These are phyloP conservation scores for Pouteria glomerata DNA, from an alignment of 148 eudicot species.

Conservation along the genomic window DNA sequence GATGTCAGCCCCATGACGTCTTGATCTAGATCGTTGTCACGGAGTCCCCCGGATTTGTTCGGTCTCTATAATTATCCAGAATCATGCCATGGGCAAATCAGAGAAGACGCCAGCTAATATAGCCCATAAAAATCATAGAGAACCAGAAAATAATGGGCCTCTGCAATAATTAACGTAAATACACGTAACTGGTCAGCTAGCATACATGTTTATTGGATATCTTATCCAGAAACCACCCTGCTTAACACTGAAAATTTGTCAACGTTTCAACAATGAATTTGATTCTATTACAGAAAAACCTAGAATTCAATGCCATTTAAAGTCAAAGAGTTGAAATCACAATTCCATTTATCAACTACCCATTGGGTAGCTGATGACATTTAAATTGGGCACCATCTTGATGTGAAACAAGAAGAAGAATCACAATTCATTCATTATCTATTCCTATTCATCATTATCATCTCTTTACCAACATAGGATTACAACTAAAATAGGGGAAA, in stretches of 20 bases:
- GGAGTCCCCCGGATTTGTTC: too few species aligned
- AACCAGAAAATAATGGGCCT: background rate
- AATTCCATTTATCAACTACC: background rate
- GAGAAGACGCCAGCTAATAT: background rate
- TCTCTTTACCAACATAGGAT: too few species aligned
- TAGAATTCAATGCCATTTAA: background rate
- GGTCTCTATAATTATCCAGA: background rate
- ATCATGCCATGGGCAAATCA: background rate
- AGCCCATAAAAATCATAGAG: background rate
- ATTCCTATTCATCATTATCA: too few species aligned
- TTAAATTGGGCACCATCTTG: too few species aligned
- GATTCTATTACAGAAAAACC: background rate
- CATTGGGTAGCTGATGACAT: background rate
- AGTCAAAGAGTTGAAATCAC: background rate
- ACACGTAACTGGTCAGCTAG: background rate
- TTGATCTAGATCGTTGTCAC: too few species aligned
- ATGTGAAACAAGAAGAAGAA: too few species aligned
- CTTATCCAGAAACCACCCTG: background rate
- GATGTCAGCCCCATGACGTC: too few species aligned
- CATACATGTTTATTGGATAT: background rate
- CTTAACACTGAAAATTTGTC: background rate
- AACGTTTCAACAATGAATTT: background rate
- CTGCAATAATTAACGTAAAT: background rate
- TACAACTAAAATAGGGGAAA: too few species aligned
- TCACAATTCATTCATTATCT: too few species aligned